Conservation (phyloP, 2,329 filamentous ascomycete genomes). For the Fusarium udum region DNA sequence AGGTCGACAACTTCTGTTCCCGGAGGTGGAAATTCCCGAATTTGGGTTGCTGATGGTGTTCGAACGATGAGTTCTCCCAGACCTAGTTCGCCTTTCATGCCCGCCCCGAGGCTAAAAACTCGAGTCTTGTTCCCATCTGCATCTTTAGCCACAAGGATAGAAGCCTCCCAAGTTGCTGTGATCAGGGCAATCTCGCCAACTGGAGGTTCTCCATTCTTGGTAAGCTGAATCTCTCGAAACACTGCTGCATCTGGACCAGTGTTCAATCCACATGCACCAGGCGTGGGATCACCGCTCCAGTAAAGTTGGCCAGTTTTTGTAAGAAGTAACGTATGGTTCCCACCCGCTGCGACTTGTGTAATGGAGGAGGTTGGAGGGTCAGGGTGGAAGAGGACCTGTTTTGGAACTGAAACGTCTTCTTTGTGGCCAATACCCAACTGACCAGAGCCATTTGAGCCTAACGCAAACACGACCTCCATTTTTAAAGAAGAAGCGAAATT, state of each 20-base stretch:
- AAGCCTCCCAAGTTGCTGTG: constrained; percentile 83
- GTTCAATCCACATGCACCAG: constrained; percentile 63
- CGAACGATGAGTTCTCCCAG: constrained; percentile 63
- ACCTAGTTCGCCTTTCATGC: constrained; percentile 77
- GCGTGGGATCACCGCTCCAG: constrained; percentile 69
- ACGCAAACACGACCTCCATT: constrained; percentile 68
- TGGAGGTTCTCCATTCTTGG: constrained; percentile 40
- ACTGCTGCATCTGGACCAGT: constrained; percentile 45
- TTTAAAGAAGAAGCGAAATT: constrained; percentile 2
- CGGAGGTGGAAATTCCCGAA: constrained; percentile 71
- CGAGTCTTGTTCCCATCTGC: constrained; percentile 53
- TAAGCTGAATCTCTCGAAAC: constrained; percentile 54
- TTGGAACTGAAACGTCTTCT: constrained; percentile 75
- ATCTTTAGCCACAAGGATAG: constrained; percentile 66
- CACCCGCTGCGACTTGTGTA: constrained; percentile 67
- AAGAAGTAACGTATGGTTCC: constrained; percentile 86
- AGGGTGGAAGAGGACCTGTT: constrained; percentile 66
- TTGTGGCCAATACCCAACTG: constrained; percentile 77
- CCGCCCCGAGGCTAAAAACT: constrained; percentile 72
- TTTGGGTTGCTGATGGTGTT: constrained; percentile 56
- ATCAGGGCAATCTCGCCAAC: constrained; percentile 54
- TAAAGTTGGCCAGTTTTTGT: constrained; percentile 68
- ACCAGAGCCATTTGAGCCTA: constrained; percentile 81
- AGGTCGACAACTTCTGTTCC: constrained; percentile 70
- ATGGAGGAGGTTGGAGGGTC: constrained; percentile 50